These are phyloP conservation scores for Acephala macrosclerotiorum DNA, from an alignment of 2,329 filamentous ascomycete species.

Conservation along the genomic window DNA sequence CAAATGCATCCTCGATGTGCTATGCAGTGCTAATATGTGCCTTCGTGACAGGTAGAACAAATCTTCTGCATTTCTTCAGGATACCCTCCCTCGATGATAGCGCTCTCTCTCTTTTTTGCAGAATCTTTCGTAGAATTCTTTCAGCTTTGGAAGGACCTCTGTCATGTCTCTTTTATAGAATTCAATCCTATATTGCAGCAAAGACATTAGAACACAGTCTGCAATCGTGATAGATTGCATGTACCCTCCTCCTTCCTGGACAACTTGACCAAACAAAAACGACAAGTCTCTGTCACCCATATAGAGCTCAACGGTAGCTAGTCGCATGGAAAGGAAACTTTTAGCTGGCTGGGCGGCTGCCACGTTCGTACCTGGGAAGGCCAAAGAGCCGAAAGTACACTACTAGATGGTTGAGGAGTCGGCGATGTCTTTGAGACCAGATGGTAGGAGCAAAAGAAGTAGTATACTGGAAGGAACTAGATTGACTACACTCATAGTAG, in stretches of 20 bases:
- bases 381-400: background rate
- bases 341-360: background rate
- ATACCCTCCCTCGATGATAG: background rate
- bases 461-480: background rate
- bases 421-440: background rate
- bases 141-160: background rate
- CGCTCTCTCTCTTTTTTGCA: background rate
- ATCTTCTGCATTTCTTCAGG: slow-evolving; percentile 1
- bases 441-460: background rate
- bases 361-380: background rate
- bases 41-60: background rate
- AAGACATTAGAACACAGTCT: background rate
- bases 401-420: background rate
- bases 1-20: background rate
- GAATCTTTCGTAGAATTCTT: background rate
- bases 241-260: background rate
- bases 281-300: background rate
- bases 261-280: background rate
- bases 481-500: background rate
- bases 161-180: background rate
- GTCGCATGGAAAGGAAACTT: background rate
- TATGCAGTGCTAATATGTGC: background rate
- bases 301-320: background rate
- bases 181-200: background rate
- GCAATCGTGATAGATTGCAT: background rate